Evolutionary conservation across 257 asterid species (phyloP).

Genomic region (Jaltomata sinuosa): DNA sequence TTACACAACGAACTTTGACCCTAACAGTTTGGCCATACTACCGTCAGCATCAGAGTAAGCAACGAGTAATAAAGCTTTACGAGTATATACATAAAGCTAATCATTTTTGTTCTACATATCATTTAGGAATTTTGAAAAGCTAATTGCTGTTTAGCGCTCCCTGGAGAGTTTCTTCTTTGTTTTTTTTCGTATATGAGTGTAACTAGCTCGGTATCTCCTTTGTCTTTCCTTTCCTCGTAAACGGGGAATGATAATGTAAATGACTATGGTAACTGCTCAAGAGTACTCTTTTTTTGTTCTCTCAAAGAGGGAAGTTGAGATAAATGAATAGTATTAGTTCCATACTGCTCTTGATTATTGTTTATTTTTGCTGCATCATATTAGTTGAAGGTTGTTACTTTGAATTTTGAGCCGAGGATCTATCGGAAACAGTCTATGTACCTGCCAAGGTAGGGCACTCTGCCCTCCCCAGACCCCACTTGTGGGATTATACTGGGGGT

Average conservation of each 20-base stretch:
- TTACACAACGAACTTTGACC: constrained; percentile 9
- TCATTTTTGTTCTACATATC: not conserved
- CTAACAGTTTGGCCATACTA: not conserved
- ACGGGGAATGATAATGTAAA: not conserved
- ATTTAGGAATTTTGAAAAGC: not conserved
- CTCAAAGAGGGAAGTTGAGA: not conserved
- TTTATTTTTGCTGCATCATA: not conserved
- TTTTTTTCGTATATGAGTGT: not conserved
- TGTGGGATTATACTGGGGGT: too few species aligned
- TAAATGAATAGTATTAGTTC: not conserved
- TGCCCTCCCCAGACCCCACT: too few species aligned
- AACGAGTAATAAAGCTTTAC: not conserved
- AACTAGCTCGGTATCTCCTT: not conserved
- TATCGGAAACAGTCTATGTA: too few species aligned
- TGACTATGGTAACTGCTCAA: not conserved
- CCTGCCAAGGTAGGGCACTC: too few species aligned
- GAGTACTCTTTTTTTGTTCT: not conserved
- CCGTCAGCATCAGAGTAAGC: constrained; percentile 9
- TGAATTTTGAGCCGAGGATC: too few species aligned
- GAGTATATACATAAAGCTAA: not conserved
- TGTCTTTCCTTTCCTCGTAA: not conserved
- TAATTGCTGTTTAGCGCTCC: not conserved
- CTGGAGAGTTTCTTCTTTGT: not conserved
- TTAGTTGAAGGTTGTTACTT: not conserved
- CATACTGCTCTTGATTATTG: not conserved